phyloP scores from a whole-genome alignment of 371 early-diverging fungal genomes.

The Mucor velutinosus region DNA sequence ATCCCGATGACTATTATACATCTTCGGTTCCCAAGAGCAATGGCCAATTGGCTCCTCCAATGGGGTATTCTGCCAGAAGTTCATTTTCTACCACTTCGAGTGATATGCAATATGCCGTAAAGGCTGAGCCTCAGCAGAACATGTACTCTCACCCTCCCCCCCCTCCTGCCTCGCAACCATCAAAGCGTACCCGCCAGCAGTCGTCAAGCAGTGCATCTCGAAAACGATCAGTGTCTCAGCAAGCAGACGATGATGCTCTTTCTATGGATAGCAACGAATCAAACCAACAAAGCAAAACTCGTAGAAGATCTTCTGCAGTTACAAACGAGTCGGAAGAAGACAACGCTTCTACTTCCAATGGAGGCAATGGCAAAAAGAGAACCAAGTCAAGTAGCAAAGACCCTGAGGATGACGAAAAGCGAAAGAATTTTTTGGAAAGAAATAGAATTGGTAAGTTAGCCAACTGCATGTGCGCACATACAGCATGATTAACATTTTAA shows the following conservation, averaged over 20 bases:
- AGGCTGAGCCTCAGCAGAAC: slow-evolving; percentile 3
- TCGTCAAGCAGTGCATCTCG: neutral
- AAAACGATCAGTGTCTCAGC: slow-evolving; percentile 16
- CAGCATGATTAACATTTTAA: neutral
- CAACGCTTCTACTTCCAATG: slow-evolving; percentile 8
- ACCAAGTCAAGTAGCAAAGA: slow-evolving; percentile 20
- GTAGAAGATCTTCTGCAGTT: slow-evolving; percentile 15
- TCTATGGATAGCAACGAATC: slow-evolving; percentile 24
- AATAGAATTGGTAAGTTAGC: slow-evolving; percentile 71
- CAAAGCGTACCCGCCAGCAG: neutral
- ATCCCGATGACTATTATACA: slow-evolving; percentile 37
- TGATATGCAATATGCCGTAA: slow-evolving; percentile 10
- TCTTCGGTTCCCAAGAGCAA: neutral
- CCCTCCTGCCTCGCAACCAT: neutral
- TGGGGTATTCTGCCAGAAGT: slow-evolving; percentile 1
- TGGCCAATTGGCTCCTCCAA: neutral
- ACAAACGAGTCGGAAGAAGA: slow-evolving; percentile 10
- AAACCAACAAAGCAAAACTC: slow-evolving; percentile 16
- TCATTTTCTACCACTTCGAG: slow-evolving; percentile 7
- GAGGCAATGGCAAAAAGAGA: slow-evolving; percentile 4
- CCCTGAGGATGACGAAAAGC: slow-evolving; percentile 63
- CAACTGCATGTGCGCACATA: neutral
- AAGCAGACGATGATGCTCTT: slow-evolving; percentile 13
- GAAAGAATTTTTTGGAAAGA: slow-evolving; percentile 82
- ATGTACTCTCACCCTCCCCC: neutral